A percentile compares a stretch with the other conserved stretches of the same genome.
phyloP scores from a whole-genome alignment of 2,329 filamentous ascomycete genomes.

The Pseudogymnoascus sp. region DNA sequence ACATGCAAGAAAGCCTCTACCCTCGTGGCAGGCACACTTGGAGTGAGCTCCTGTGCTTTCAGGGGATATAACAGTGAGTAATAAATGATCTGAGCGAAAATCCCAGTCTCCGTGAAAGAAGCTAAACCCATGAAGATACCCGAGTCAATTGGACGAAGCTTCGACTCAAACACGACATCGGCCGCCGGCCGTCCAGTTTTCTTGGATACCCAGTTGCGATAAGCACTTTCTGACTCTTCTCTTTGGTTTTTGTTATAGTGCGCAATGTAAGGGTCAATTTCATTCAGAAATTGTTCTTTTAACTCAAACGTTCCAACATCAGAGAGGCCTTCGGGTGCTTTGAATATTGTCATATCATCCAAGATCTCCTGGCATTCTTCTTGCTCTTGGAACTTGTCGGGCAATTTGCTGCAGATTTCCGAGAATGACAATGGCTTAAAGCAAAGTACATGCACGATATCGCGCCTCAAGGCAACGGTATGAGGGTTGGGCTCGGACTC shows the following conservation, averaged over 20 bases:
- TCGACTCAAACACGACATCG: conserved; percentile 88
- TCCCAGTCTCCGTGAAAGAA: conserved; percentile 70
- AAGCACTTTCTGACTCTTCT: conserved; percentile 86
- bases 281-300: conserved; percentile 73
- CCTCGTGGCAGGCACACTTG: conserved; percentile 68
- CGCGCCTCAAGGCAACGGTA: conserved; percentile 66
- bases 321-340: conserved; percentile 79
- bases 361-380: conserved; percentile 81
- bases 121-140: conserved; percentile 70
- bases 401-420: conserved; percentile 75
- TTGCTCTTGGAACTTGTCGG: conserved; percentile 81
- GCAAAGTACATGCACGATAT: conserved; percentile 87
- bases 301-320: conserved; percentile 93
- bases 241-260: conserved; percentile 96
- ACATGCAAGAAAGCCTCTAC: conserved; percentile 89
- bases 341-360: conserved; percentile 80
- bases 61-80: conserved; percentile 78
- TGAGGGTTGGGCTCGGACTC: conserved; percentile 58
- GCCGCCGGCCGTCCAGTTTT: conserved; percentile 71
- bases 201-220: conserved; percentile 78
- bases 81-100: conserved; percentile 86
- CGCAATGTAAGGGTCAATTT: conserved; percentile 90
- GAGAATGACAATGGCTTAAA: conserved; percentile 95
- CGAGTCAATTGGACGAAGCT: conserved; percentile 62
- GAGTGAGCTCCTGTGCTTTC: conserved; percentile 57